Evolutionary conservation across 2,329 filamentous ascomycete genomes (phyloP), one percentile per base, ranked within the genome.

Genomic region (Claviceps sp.): DNA sequence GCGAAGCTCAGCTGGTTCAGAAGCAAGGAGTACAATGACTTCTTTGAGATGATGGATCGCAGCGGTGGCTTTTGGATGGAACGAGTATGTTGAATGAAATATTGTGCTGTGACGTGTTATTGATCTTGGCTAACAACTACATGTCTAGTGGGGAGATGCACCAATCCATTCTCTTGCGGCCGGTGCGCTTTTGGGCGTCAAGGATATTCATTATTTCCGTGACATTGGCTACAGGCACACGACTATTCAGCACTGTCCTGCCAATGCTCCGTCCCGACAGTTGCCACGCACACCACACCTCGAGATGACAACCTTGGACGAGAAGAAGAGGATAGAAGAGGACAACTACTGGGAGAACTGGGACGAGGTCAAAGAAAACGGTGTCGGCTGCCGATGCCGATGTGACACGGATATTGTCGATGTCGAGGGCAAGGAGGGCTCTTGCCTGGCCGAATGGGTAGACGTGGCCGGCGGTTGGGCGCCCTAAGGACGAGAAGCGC

Each of bases 51-150:
- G 85, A 96, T 98, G 91, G 93, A 98, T 66, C 84, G 84, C 56
- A 96, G 90, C 65, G 93, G 93, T 58, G 93, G 93, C 47, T 98
- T 98, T 72, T 98, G 93, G 93, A 96, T 94, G 83, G 93, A 98
- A 73, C 78, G 93, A 68, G 90, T 95, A 80, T 59, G 70, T 67
- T 30, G 50, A 37, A 44, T 14, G 11, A 26, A 44, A 47, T 55
- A 43, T 20, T 16, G 36, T 40, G 49, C 16, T 18, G 14, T 16
- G n/a, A 42, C 13, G n/a, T 18, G 13, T 11, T 52, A 24, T 43
- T n/a, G 9, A 9, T 42, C 30, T 18, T n/a, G 20, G 49, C 65
- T 65, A 60, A 67, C 54, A 60, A 67, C 54, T n/a, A 46, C 20
- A 51, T 37, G 45, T 51, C 16, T 62, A 96, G 88, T 98, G 93